A percentile compares a stretch with the other conserved stretches of the same genome.
These are phyloP conservation scores for Neofusicoccum cordaticola DNA, from an alignment of 2,329 filamentous ascomycete species.

Conservation along the genomic window DNA sequence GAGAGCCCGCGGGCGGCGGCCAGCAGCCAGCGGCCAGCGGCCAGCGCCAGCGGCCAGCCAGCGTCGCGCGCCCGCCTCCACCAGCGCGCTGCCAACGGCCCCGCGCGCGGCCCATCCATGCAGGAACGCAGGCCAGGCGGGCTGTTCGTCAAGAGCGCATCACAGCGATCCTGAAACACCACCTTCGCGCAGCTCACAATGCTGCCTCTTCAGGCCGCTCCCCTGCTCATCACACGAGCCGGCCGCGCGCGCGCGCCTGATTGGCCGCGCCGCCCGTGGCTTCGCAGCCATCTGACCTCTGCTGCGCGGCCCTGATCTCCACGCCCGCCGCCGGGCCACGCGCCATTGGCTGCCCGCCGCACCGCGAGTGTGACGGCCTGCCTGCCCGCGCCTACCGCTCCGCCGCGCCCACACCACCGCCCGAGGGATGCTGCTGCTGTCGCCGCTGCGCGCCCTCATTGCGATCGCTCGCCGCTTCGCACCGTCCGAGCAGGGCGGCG, in stretches of 20 bases:
- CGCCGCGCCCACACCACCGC: background rate
- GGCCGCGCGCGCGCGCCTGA: background rate
- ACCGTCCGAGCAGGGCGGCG: background rate
- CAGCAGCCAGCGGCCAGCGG: too few species aligned
- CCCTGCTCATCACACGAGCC: slow-evolving; percentile 13
- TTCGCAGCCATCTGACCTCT: slow-evolving; percentile 10
- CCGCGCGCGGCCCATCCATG: background rate
- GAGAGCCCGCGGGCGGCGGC: too few species aligned
- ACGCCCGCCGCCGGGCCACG: background rate
- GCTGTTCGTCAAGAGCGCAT: background rate
- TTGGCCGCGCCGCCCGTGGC: background rate
- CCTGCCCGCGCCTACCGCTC: slow-evolving; percentile 3
- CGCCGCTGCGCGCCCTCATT: background rate
- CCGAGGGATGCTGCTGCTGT: background rate
- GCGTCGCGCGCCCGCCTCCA: too few species aligned
- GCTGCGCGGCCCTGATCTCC: slow-evolving; percentile 3
- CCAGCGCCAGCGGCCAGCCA: too few species aligned
- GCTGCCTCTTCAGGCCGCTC: slow-evolving; percentile 10
- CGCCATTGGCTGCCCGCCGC: background rate
- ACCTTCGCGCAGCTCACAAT: background rate
- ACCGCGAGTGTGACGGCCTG: background rate
- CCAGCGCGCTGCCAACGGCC: too few species aligned
- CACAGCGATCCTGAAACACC: slow-evolving; percentile 8
- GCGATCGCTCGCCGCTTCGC: slow-evolving; percentile 4
- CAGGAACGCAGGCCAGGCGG: background rate